phyloP scores from a whole-genome alignment of 2,329 filamentous ascomycete genomes.

The Fusarium pseudograminearum region DNA sequence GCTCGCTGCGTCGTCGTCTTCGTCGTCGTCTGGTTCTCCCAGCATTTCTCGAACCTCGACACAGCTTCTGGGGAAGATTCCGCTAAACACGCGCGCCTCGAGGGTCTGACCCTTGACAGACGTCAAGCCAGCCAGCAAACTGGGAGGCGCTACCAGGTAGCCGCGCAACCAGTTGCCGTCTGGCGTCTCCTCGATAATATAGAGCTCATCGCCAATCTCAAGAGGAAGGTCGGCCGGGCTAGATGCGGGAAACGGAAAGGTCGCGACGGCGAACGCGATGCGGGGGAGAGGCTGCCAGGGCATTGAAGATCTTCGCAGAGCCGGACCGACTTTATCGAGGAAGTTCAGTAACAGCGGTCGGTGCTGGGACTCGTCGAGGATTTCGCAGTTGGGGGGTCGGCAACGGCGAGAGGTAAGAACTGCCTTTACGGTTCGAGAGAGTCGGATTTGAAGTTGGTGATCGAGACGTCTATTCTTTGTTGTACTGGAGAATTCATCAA shows the following conservation, averaged over 20 bases:
- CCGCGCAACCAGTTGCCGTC: slow-evolving; percentile 94
- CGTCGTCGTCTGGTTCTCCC: slow-evolving; percentile 74
- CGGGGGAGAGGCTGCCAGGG: slow-evolving; percentile 97
- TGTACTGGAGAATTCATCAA: slow-evolving; percentile 48
- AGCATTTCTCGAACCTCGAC: slow-evolving; percentile 95
- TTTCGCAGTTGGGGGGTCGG: slow-evolving; percentile 42
- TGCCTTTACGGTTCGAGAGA: slow-evolving; percentile 20
- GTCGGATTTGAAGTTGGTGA: slow-evolving; percentile 16
- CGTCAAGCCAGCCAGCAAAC: slow-evolving; percentile 89
- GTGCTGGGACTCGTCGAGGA: slow-evolving; percentile 28
- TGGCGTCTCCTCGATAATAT: slow-evolving; percentile 97
- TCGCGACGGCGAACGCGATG: slow-evolving; percentile 98
- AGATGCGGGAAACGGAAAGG: slow-evolving; percentile 90
- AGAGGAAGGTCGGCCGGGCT: slow-evolving; percentile 92
- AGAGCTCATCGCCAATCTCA: slow-evolving; percentile 97
- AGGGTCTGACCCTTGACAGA: slow-evolving; percentile 92
- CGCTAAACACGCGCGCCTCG: slow-evolving; percentile 97
- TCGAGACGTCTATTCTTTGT: slow-evolving; percentile 29
- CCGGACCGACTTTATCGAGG: slow-evolving; percentile 35
- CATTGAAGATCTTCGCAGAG: slow-evolving; percentile 66
- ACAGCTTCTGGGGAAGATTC: slow-evolving; percentile 94
- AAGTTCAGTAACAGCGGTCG: slow-evolving; percentile 34
- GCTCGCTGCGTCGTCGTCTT: slow-evolving; percentile 54
- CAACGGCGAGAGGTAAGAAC: slow-evolving; percentile 27
- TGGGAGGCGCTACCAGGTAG: slow-evolving; percentile 94